These are phyloP conservation scores for Aegilops speltoides DNA, from an alignment of 176 grass and related monocot genomes.

Conservation along the genomic window DNA sequence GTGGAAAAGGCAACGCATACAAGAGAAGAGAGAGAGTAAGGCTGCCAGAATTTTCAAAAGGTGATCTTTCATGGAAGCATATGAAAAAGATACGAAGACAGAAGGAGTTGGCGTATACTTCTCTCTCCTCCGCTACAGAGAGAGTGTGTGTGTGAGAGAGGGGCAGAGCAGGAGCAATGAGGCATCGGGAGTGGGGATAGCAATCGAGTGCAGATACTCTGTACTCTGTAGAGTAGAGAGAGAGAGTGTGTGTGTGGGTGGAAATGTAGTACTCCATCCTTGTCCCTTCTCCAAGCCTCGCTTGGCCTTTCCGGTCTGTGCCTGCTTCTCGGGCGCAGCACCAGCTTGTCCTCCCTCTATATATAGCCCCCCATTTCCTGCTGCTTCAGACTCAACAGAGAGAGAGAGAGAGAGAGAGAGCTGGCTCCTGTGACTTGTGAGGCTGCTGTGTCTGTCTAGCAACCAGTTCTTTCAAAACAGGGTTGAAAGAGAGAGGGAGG, in stretches of 20 bases:
- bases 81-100: neutral
- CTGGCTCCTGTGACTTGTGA: neutral
- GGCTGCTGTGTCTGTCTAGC: neutral
- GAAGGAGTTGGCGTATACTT: neutral
- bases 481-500: neutral
- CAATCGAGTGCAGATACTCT: too few species aligned
- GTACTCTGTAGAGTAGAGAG: neutral
- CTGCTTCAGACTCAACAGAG: neutral
- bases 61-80: neutral
- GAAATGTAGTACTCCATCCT: constrained; percentile 4
- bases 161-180: neutral
- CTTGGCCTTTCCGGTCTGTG: constrained; percentile 29
- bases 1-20: neutral
- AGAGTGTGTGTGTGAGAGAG: neutral
- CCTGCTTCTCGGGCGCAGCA: constrained; percentile 29
- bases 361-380: constrained; percentile 23
- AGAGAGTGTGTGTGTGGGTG: neutral
- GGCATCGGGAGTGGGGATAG: neutral
- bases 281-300: constrained; percentile 19
- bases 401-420: neutral
- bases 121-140: neutral
- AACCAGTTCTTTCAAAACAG: neutral
- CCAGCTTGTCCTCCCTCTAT: constrained; percentile 12
- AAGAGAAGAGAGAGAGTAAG: neutral
- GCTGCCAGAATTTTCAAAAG: constrained; percentile 12